Conservation (phyloP, 1,284 basidiomycete species). For the Cystobasidium pallidum region DNA sequence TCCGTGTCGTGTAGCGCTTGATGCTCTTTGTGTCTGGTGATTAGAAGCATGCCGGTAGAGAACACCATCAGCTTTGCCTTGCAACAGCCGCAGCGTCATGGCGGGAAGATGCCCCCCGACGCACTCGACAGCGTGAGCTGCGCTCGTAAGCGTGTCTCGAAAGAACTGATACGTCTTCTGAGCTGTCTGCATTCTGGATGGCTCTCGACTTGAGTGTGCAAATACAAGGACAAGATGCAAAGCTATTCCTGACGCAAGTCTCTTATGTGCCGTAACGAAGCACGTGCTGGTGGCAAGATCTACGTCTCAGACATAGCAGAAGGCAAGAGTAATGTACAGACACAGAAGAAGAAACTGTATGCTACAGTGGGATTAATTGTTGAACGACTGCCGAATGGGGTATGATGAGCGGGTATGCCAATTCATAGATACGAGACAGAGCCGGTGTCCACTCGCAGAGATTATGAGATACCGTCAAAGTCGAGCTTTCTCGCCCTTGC, state of each 20-base stretch:
- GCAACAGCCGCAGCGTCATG: no score
- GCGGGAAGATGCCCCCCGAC: background rate
- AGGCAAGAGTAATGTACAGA: background rate
- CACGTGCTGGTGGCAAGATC: slow-evolving; percentile 1
- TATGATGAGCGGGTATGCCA: no score
- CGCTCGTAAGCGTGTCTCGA: slow-evolving; percentile 14
- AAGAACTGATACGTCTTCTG: slow-evolving; percentile 31
- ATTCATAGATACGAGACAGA: no score
- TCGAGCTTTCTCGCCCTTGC: slow-evolving; percentile 65
- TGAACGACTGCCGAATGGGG: background rate
- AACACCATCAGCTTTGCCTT: background rate
- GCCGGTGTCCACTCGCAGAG: background rate
- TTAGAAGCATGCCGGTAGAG: no score
- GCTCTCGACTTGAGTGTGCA: background rate
- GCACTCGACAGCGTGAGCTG: background rate
- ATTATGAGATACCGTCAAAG: slow-evolving; percentile 16
- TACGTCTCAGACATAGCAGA: background rate
- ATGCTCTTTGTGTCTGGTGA: slow-evolving; percentile 3
- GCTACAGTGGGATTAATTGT: background rate
- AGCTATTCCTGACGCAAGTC: background rate
- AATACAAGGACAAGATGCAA: background rate
- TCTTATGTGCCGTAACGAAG: background rate
- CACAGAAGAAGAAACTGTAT: background rate
- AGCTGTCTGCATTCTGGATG: slow-evolving; percentile 22
- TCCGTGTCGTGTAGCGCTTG: slow-evolving; percentile 15